phyloP scores from a whole-genome alignment of 495 filamentous ascomycete species.

The Penicillium subrubescens region DNA sequence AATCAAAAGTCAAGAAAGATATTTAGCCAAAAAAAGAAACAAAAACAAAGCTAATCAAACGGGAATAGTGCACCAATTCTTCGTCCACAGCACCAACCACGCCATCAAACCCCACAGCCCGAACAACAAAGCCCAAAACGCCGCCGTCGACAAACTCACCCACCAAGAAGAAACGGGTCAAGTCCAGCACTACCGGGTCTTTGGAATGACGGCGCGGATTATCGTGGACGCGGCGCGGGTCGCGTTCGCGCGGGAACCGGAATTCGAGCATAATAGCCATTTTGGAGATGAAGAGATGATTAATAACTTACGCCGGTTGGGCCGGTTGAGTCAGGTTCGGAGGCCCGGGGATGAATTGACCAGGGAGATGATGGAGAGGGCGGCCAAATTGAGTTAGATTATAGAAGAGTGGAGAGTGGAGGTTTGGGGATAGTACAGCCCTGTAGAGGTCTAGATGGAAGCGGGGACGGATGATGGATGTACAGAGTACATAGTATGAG shows the following conservation, averaged over 20 bases:
- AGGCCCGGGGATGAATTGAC: slow-evolving; percentile 50
- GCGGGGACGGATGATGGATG: background rate
- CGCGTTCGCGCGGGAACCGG: slow-evolving; percentile 77
- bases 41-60: slow-evolving; percentile 1
- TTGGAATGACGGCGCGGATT: slow-evolving; percentile 90
- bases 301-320: slow-evolving; percentile 57
- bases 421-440: background rate
- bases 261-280: slow-evolving; percentile 80
- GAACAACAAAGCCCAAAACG: slow-evolving; percentile 21
- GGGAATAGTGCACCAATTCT: slow-evolving; percentile 77
- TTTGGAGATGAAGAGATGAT: slow-evolving; percentile 83
- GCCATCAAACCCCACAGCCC: slow-evolving; percentile 56
- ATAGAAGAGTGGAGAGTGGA: too few species aligned
- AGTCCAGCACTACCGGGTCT: slow-evolving; percentile 70
- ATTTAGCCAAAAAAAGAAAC: background rate
- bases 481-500: background rate
- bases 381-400: slow-evolving; percentile 51
- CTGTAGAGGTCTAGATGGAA: background rate
- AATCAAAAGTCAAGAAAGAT: background rate
- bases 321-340: slow-evolving; percentile 59
- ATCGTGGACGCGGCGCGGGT: slow-evolving; percentile 82
- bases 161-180: slow-evolving; percentile 44
- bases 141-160: slow-evolving; percentile 39
- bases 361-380: slow-evolving; percentile 59
- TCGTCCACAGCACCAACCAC: slow-evolving; percentile 60